Evolutionary conservation across 768 basidiomycete genomes (phyloP), one percentile per base, ranked within the genome.

Genomic region (Paxillus involutus): DNA sequence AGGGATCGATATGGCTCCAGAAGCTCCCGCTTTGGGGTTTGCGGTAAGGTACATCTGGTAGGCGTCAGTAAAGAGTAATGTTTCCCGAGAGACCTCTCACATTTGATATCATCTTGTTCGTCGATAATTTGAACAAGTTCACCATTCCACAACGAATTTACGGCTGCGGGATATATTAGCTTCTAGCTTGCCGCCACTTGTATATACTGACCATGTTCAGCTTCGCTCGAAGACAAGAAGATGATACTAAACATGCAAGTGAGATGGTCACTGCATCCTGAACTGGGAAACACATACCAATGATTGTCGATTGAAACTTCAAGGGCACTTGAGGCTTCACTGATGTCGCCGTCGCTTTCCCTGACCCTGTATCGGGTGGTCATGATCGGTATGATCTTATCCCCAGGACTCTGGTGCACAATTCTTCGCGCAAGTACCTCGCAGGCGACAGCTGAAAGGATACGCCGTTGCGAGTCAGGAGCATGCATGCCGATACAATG

Each of bases 291-390:
- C 64, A 51, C 64, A 37, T 59, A 93, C 91, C 93, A 92, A 61
- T 93, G 84, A 50, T 91, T 83, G 69, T 98, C 95, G 56, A 96
- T 91, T n/a, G 95, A 94, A 68, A 86, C 74, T 68, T 98, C 95
- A 41, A 97, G 75, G 8, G 89, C 87, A 62, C 89, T 92, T 5
- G 83, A 75, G 60, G 85, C 80, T 41, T 85, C 86, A 55, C 89
- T 91, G 44, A 75, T 70, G 52, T 91, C 91, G 0, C 89, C 93
- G 63, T 96, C 91, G 35, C 76, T 64, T 65, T 91, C 85, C 39
- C 74, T 71, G 63, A 89, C 85, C 53, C 80, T 79, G 71, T 84
- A 94, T 4, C 95, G 81, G 2, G 82, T 86, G 12, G 88, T 86
- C 85, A 97, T 87, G 55, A 94, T 82, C 4, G 75, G 69, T 48